Base-by-base conservation (phyloP, 805 yeast species). In the Trichomonascus vanleenenianus region DNA sequence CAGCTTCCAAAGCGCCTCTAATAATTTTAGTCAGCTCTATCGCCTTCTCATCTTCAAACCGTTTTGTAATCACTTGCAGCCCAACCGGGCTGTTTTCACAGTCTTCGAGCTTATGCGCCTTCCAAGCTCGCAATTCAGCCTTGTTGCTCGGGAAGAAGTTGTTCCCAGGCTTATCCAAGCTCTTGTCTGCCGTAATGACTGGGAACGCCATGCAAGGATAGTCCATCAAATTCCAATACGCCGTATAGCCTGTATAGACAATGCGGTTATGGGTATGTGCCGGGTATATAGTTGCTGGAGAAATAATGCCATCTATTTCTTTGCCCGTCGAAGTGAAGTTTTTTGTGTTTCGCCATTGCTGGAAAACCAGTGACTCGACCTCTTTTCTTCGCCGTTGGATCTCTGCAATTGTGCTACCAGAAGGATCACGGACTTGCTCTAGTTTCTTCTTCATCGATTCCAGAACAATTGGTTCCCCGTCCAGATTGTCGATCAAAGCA, bases 1-100 rank as follows among this genome's bases (percentile, higher is more conserved):
- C 27, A 5, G 8, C 9, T 11, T 20, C 18, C 30, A 36, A 19
- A 8, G 30, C 14, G 22, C 18, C 30, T 11, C 30, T 36, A 12
- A 38, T 20, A 6, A 44, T 33, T 8, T 25, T 34, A 3, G 49
- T 46, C 51, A 72, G 56, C 20, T 38, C 67, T 22, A 77, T 57
- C 3, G 71, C 71, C 54, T 75, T 73, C 53, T 80, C 85, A 55
- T 80, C 86, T 49, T 78, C 73, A 46, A 71, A 73, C 46, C 78
- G 66, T 45, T 72, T 66, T 20, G 79, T 72, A 16, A 76, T 69
- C 16, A 80, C 50, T 56, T 79, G 85, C 9, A 78, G 52, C 2
- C 72, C 65, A 6, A 79, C 75, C 0, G 83, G 81, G 55, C 74
- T 74, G 2, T 75, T 77, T 46, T 70, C 63, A 43, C 59, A 63